Evolutionary conservation across 139 green algal species (phyloP), one percentile per base, ranked within the genome.

Genomic region (Auxenochlorella pyrenoidosa): DNA sequence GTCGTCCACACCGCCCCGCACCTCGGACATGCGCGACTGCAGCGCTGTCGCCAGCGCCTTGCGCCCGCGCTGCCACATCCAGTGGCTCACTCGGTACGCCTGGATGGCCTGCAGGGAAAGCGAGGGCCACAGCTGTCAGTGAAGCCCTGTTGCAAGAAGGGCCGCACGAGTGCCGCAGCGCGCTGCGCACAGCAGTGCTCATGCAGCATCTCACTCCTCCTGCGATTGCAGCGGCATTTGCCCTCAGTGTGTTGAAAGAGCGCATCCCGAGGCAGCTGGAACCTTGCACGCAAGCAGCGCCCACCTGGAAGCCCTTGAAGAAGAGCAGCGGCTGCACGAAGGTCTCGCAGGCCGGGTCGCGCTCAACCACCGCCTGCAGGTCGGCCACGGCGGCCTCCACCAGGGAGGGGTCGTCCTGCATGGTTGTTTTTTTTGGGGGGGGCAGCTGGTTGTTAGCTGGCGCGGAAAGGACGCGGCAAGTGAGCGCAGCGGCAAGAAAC

Each of bases 301-400:
- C 36, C 28, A 63, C 75, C 75, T 88, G 84, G 84, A 89, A 89
- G 47, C 85, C 85, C 85, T 89, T 89, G 77, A 86, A 89, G 77
- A 85, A 89, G 41, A 99, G 90, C 78, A 99, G 88, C 76, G 91
- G 95, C 88, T 96, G 94, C 19, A 89, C 93, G 83, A 97, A 98
- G 26, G 93, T 94, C 30, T 96, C 93, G 89, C 97, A 99, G 5
- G 97, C 98, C 12, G 97, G 96, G 89, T 99, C 96, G 24, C 97
- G 92, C 24, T 98, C 95, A 24, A 89, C 51, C 22, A 96, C 92
- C 8, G 95, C 95, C 87, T 98, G 91, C 73, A 98, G 77, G 90
- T 99, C 97, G 30, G 94, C 95, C 36, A 94, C 82, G 16, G 75
- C 88, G 12, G 93, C 90, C 34, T 96, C 94, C 15, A 98, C 79